phyloP scores from a whole-genome alignment of 257 asterid genomes.

The Paraleonurus japonicus region DNA sequence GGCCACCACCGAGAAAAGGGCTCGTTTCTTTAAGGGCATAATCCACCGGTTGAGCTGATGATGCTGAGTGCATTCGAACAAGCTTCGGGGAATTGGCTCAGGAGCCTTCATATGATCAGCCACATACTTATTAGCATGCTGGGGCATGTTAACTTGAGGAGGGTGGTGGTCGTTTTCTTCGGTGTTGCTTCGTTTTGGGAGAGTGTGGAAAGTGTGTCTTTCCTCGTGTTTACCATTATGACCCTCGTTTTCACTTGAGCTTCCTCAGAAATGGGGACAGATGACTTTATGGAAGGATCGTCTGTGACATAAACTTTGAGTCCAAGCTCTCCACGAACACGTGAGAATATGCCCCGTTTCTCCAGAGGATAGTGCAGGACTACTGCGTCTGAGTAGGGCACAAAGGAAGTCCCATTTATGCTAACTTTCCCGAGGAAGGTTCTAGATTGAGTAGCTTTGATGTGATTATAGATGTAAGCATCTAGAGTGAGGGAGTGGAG shows the following conservation, averaged over 20 bases:
- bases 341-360: conserved; percentile 82
- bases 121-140: conserved; percentile 47
- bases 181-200: conserved; percentile 50
- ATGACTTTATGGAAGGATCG: conserved; percentile 66
- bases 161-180: conserved; percentile 39
- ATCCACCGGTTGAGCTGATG: conserved; percentile 74
- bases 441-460: conserved; percentile 42
- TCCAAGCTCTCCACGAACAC: conserved; percentile 81
- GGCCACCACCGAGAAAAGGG: conserved; percentile 88
- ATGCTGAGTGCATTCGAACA: conserved; percentile 57
- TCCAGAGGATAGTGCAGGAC: conserved; percentile 81
- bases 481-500: conserved; percentile 62
- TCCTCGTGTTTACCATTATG: conserved; percentile 40
- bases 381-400: conserved; percentile 70
- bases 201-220: conserved; percentile 74
- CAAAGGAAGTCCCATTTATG: conserved; percentile 77
- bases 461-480: conserved; percentile 58
- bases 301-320: conserved; percentile 79
- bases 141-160: conserved; percentile 38
- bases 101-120: conserved; percentile 75
- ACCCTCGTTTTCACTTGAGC: conserved; percentile 12
- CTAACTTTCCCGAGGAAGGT: conserved; percentile 79
- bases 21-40: conserved; percentile 87
- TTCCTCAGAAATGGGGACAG: conserved; percentile 47
- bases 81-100: conserved; percentile 70